phyloP scores from a whole-genome alignment of 768 basidiomycete species.

The Austroboletus festivus region DNA sequence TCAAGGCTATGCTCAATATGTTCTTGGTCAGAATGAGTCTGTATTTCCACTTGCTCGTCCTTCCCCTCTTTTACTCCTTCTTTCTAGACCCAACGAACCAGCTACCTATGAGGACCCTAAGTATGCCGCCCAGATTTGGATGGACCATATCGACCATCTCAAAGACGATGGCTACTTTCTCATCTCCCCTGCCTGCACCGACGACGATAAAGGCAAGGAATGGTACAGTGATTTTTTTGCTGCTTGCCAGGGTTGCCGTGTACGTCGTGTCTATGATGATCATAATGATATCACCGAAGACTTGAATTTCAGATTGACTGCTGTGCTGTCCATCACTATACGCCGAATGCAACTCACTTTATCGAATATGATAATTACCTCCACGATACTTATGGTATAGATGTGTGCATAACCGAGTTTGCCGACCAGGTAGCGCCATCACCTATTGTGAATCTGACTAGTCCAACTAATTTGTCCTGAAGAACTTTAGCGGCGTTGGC shows the following conservation, averaged over 20 bases:
- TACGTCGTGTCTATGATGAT: slow-evolving; percentile 32
- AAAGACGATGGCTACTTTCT: slow-evolving; percentile 52
- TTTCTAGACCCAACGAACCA: slow-evolving; percentile 59
- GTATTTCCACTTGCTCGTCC: slow-evolving; percentile 16
- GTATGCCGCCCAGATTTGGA: slow-evolving; percentile 54
- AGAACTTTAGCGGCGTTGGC: slow-evolving; percentile 52
- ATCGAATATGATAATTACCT: slow-evolving; percentile 48
- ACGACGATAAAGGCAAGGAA: slow-evolving; percentile 48
- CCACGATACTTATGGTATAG: too few species aligned
- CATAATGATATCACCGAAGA: not conserved
- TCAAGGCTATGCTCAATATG: slow-evolving; percentile 48
- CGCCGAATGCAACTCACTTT: slow-evolving; percentile 43
- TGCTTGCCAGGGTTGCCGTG: slow-evolving; percentile 48
- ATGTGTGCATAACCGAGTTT: slow-evolving; percentile 72
- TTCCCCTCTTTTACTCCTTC: slow-evolving; percentile 2
- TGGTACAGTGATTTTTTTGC: slow-evolving; percentile 66
- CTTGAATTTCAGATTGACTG: slow-evolving; percentile 44
- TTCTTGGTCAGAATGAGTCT: slow-evolving; percentile 75
- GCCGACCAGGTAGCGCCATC: slow-evolving; percentile 55
- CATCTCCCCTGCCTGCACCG: slow-evolving; percentile 66
- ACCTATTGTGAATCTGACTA: not conserved
- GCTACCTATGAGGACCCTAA: slow-evolving; percentile 55
- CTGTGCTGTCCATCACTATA: slow-evolving; percentile 71
- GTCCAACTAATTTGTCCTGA: slow-evolving; percentile 3
- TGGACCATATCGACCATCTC: slow-evolving; percentile 58